A percentile compares a stretch with the other conserved stretches of the same genome.
Conservation (phyloP, 129 eudicot genomes). For the Logfia minima region DNA sequence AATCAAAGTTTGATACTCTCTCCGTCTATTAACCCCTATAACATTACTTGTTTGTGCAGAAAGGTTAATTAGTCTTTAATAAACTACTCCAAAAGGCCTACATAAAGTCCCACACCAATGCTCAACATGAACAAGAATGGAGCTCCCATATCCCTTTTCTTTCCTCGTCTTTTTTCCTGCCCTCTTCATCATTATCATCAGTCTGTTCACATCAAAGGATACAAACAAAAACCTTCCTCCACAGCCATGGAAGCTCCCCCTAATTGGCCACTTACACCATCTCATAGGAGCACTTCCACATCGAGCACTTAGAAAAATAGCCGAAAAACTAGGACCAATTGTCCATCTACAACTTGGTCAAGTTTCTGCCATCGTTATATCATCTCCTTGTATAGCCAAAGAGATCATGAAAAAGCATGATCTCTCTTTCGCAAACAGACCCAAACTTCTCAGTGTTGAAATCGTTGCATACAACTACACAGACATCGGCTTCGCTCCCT, state of each 20-base stretch:
- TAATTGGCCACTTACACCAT: slow-evolving; percentile 2
- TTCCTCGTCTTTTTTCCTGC: neutral
- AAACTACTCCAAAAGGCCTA: too few species aligned
- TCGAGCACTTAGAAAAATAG: neutral
- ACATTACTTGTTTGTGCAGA: too few species aligned
- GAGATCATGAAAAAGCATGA: slow-evolving; percentile 9
- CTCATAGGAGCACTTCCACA: neutral
- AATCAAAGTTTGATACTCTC: too few species aligned
- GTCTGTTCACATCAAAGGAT: neutral
- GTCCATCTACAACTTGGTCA: neutral
- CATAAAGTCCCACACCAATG: too few species aligned
- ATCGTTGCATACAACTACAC: neutral
- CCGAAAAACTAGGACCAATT: neutral
- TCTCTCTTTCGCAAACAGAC: slow-evolving; percentile 1
- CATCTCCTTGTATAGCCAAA: neutral
- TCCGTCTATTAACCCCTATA: too few species aligned
- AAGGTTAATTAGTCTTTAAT: too few species aligned
- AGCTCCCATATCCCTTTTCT: neutral
- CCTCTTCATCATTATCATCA: neutral
- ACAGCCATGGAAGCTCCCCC: slow-evolving; percentile 10
- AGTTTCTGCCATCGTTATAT: neutral
- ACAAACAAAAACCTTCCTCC: slow-evolving; percentile 7
- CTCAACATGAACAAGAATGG: too few species aligned
- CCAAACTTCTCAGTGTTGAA: neutral
- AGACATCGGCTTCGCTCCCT: neutral